A percentile compares a stretch with the other conserved stretches of the same genome.
Conservation (phyloP, 2,329 filamentous ascomycete species). For the Cytospora paraplurivora region DNA sequence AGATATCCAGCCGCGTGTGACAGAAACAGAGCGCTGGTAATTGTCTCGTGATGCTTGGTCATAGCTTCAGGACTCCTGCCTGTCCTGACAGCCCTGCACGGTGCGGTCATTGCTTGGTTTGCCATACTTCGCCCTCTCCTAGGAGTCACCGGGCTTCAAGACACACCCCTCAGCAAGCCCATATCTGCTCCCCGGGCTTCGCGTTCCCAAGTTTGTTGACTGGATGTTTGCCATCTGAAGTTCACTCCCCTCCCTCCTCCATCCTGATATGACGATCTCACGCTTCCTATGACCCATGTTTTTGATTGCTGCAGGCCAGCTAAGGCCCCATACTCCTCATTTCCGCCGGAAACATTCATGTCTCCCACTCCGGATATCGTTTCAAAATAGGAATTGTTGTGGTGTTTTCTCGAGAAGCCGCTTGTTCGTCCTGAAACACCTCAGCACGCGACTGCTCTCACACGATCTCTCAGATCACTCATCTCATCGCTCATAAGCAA, state of each 20-base stretch:
- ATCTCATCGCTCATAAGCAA: background rate
- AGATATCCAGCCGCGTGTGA: constrained; percentile 15
- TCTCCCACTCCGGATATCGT: background rate
- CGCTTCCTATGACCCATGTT: background rate
- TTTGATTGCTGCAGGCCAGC: constrained; percentile 9
- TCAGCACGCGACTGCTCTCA: constrained; percentile 8
- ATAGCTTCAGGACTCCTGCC: background rate
- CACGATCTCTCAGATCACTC: background rate
- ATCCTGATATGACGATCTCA: constrained; percentile 3
- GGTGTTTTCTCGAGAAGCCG: constrained; percentile 4
- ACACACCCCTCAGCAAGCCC: background rate
- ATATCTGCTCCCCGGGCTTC: background rate
- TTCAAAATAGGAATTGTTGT: constrained; percentile 6
- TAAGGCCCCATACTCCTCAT: too few species aligned
- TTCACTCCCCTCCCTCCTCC: background rate
- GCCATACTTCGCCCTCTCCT: background rate
- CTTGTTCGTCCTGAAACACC: constrained; percentile 14
- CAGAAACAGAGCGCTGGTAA: constrained; percentile 21
- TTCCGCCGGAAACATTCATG: background rate
- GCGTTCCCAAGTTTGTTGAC: constrained; percentile 13
- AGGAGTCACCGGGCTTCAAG: background rate
- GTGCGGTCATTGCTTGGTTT: background rate
- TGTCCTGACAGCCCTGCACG: background rate
- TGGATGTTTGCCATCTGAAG: constrained; percentile 24
- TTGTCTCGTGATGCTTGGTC: constrained; percentile 1